Percentiles rank a stretch among this genome's conserved stretches.
These are phyloP conservation scores for Fusarium kyushuense DNA, from an alignment of 2,329 filamentous ascomycete genomes.

Conservation along the genomic window DNA sequence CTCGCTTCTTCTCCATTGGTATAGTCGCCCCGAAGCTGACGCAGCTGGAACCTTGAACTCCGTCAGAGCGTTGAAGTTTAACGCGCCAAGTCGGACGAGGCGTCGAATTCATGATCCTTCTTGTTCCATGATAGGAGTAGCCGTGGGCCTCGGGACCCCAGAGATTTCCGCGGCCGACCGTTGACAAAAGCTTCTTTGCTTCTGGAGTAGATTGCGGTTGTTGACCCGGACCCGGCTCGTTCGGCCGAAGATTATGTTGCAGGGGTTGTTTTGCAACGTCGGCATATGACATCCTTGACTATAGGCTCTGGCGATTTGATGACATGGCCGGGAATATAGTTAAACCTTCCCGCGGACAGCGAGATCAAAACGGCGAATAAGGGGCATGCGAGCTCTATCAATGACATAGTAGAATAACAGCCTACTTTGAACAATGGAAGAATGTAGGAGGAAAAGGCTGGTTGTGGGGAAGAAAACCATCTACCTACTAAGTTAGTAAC, in stretches of 20 bases:
- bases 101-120: not conserved
- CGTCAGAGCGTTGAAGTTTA: not conserved
- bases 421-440: not conserved
- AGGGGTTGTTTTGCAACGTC: not conserved
- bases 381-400: not conserved
- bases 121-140: slow-evolving; percentile 1
- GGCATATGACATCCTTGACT: not conserved
- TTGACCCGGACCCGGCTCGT: slow-evolving; percentile 4
- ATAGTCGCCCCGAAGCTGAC: slow-evolving; percentile 17
- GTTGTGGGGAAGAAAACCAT: too few species aligned
- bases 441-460: not conserved
- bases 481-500: not conserved
- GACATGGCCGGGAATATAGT: not conserved
- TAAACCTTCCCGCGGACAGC: not conserved
- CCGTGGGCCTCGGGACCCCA: not conserved
- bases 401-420: not conserved
- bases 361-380: not conserved
- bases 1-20: slow-evolving; percentile 17
- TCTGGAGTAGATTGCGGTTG: not conserved
- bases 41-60: not conserved
- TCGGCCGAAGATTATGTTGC: slow-evolving; percentile 3
- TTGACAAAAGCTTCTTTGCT: slow-evolving; percentile 3
- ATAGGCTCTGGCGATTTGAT: not conserved
- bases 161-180: slow-evolving; percentile 4
- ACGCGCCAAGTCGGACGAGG: slow-evolving; percentile 3